phyloP scores from a whole-genome alignment of 805 yeast species.

The Peterozyma toletana region DNA sequence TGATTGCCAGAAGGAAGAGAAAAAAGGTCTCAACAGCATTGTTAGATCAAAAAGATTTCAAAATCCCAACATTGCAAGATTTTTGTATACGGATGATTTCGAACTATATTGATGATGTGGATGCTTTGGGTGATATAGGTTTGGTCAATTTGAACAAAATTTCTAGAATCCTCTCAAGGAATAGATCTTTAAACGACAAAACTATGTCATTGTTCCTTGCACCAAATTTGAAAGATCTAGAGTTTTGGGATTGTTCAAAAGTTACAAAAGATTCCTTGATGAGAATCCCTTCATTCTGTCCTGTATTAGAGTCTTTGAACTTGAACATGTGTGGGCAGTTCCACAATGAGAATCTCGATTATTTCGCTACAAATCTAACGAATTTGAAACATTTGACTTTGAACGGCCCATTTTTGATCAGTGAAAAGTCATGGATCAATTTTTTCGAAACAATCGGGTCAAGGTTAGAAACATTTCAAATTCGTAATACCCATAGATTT shows the following conservation, averaged over 20 bases:
- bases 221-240: constrained; percentile 46
- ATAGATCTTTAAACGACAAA: constrained; percentile 67
- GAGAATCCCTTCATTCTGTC: constrained; percentile 73
- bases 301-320: constrained; percentile 56
- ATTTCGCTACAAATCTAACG: constrained; percentile 52
- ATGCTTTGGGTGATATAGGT: constrained; percentile 84
- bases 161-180: constrained; percentile 70
- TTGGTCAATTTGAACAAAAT: constrained; percentile 61
- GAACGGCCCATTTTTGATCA: constrained; percentile 87
- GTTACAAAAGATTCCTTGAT: constrained; percentile 58
- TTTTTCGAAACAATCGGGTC: constrained; percentile 58
- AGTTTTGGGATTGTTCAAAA: constrained; percentile 91
- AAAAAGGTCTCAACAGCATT: constrained; percentile 81
- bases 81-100: constrained; percentile 66
- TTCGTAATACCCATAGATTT: constrained; percentile 81
- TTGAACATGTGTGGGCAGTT: constrained; percentile 92
- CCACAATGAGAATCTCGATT: constrained; percentile 65
- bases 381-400: constrained; percentile 50
- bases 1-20: constrained; percentile 64
- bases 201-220: constrained; percentile 72
- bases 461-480: constrained; percentile 48
- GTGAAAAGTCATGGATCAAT: constrained; percentile 67
- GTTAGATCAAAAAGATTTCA: constrained; percentile 59
- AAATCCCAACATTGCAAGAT: constrained; percentile 72
- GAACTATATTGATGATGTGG: constrained; percentile 63